Conservation (phyloP, 352 stramenopile genomes). For the Pythium grandisporangium region DNA sequence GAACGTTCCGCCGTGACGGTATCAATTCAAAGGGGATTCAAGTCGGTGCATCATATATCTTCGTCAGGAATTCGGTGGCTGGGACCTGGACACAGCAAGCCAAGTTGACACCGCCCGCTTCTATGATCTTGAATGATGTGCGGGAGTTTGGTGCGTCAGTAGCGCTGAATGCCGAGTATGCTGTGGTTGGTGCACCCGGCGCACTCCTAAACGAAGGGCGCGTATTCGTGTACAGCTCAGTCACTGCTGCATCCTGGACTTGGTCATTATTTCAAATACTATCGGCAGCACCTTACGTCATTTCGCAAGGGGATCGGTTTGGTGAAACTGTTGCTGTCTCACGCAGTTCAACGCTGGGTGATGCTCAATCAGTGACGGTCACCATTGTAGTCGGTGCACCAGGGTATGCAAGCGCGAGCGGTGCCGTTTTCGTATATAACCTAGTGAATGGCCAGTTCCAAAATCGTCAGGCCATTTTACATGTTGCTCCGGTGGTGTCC, state of each 20-base stretch:
- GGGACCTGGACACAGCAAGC: conserved; percentile 39
- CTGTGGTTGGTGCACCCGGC: conserved; percentile 49
- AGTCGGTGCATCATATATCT: conserved; percentile 66
- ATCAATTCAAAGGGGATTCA: conserved; percentile 49
- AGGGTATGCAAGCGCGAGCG: conserved; percentile 36
- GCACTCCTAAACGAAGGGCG: conserved; percentile 43
- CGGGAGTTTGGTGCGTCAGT: conserved; percentile 52
- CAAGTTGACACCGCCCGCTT: conserved; percentile 42
- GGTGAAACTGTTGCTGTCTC: conserved; percentile 62
- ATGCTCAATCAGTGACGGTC: too few species aligned
- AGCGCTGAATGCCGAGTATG: conserved; percentile 35
- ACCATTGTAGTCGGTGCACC: conserved; percentile 63
- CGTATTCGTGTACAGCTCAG: conserved; percentile 63
- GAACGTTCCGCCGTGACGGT: conserved; percentile 56
- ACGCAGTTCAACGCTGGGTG: conserved; percentile 14
- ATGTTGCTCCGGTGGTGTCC: conserved; percentile 29
- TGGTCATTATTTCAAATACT: conserved; percentile 71
- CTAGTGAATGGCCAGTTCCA: conserved; percentile 44
- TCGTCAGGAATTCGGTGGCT: conserved; percentile 17
- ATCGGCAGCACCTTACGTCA: conserved; percentile 31
- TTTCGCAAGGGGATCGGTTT: conserved; percentile 47
- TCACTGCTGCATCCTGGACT: conserved; percentile 1
- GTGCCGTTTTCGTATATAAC: conserved; percentile 75
- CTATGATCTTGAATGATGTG: conserved; percentile 23
- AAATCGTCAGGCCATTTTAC: conserved; percentile 55